Conservation (phyloP, 2,329 filamentous ascomycete genomes). For the Cytospora mali region DNA sequence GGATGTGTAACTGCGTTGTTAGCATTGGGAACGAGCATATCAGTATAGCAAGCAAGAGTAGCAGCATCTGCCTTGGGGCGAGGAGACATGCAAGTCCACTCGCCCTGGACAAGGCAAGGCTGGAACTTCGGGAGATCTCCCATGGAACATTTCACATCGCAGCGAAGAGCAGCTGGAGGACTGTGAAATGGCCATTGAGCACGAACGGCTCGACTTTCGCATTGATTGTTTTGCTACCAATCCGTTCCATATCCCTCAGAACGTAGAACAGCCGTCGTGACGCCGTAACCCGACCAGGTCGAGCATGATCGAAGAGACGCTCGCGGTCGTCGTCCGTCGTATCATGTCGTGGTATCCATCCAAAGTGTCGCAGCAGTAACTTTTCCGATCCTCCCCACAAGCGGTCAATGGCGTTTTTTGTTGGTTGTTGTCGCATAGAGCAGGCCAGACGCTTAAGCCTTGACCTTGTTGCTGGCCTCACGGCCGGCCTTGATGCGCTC, state of each 20-base stretch:
- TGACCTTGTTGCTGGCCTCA: conserved; percentile 73
- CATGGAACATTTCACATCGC: conserved; percentile 72
- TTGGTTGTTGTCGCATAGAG: neutral
- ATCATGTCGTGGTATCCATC: conserved; percentile 24
- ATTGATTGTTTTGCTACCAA: conserved; percentile 37
- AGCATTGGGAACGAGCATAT: conserved; percentile 11
- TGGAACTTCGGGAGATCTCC: conserved; percentile 72
- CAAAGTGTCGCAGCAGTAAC: conserved; percentile 28
- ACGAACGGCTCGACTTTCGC: conserved; percentile 47
- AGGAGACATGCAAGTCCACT: neutral
- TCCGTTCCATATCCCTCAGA: conserved; percentile 26
- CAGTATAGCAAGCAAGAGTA: conserved; percentile 15
- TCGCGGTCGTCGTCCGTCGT: conserved; percentile 11
- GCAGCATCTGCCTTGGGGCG: conserved; percentile 7
- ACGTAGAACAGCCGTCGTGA: conserved; percentile 32
- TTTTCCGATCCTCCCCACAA: conserved; percentile 29
- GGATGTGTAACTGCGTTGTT: conserved; percentile 6
- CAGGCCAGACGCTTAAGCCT: conserved; percentile 48
- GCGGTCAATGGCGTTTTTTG: conserved; percentile 22
- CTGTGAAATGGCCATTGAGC: conserved; percentile 73
- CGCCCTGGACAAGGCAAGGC: conserved; percentile 14
- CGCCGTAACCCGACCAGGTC: conserved; percentile 32
- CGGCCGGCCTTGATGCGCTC: conserved; percentile 82
- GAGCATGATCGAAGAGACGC: conserved; percentile 16
- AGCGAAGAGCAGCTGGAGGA: conserved; percentile 40